A percentile compares a stretch with the other conserved stretches of the same genome.
phyloP scores from a whole-genome alignment of 192 early-diverging fungal genomes.

The Mortierella claussenii region DNA sequence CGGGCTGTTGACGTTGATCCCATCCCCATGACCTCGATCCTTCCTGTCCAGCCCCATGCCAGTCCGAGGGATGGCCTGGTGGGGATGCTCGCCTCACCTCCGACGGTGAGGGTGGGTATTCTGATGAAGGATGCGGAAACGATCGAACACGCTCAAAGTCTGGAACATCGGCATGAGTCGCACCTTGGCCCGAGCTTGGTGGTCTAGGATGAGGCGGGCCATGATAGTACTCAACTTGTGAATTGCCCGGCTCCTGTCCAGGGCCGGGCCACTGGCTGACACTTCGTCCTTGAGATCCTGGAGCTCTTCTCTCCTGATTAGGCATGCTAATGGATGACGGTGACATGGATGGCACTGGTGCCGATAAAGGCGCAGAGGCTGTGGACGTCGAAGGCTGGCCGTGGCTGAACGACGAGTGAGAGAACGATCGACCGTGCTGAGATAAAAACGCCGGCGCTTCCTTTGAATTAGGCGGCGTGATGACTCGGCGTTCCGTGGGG shows the following conservation, averaged over 20 bases:
- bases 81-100: conserved; percentile 21
- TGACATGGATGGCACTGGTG: conserved; percentile 1
- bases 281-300: background rate
- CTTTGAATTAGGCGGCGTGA: conserved; percentile 11
- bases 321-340: background rate
- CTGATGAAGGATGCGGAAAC: conserved; percentile 2
- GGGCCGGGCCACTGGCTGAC: conserved; percentile 1
- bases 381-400: conserved; percentile 1
- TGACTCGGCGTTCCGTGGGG: background rate
- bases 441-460: background rate
- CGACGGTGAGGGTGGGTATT: conserved; percentile 16
- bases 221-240: conserved; percentile 1
- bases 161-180: background rate
- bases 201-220: background rate
- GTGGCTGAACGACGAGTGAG: conserved; percentile 32
- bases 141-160: conserved; percentile 17
- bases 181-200: background rate
- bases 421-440: conserved; percentile 29
- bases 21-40: conserved; percentile 19
- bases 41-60: conserved; percentile 14
- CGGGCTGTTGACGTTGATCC: conserved; percentile 9
- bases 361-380: background rate
- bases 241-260: conserved; percentile 2
- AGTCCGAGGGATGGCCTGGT: conserved; percentile 23
- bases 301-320: background rate